These are phyloP conservation scores for Aspergillus caelatus DNA, from an alignment of 2,329 filamentous ascomycete species.

Conservation along the genomic window DNA sequence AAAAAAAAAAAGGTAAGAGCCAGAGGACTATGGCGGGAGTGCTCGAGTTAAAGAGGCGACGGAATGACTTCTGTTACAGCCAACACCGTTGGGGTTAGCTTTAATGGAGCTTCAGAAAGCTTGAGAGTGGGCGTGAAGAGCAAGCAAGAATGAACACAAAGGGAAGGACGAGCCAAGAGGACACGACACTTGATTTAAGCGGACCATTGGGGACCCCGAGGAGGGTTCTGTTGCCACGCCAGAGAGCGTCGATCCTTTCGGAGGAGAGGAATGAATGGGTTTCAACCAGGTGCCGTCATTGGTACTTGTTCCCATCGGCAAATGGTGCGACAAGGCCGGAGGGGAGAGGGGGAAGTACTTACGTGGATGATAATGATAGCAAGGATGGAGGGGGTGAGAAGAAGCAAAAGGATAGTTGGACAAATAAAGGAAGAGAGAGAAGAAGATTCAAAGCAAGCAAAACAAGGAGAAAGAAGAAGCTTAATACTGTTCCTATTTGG, in stretches of 20 bases:
- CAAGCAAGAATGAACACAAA: slow-evolving; percentile 6
- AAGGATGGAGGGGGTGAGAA: slow-evolving; percentile 4
- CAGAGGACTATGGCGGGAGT: background rate
- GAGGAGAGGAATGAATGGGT: slow-evolving; percentile 19
- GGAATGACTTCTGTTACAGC: background rate
- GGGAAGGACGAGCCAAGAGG: slow-evolving; percentile 22
- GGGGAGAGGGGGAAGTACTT: background rate
- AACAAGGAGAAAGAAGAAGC: slow-evolving; percentile 8
- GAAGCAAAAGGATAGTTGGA: background rate
- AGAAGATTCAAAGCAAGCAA: slow-evolving; percentile 12
- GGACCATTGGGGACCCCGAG: background rate
- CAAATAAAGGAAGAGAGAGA: slow-evolving; percentile 18
- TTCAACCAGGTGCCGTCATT: slow-evolving; percentile 36
- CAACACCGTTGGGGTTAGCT: slow-evolving; percentile 3
- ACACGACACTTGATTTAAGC: slow-evolving; percentile 21
- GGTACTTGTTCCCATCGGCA: slow-evolving; percentile 14
- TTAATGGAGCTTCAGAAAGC: background rate
- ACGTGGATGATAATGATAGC: slow-evolving; percentile 7
- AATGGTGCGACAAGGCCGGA: slow-evolving; percentile 9
- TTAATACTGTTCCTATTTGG: slow-evolving; percentile 4
- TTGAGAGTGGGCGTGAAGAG: background rate
- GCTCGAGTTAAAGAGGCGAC: background rate
- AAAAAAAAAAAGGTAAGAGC: slow-evolving; percentile 7
- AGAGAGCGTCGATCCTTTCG: slow-evolving; percentile 30
- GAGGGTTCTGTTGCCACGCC: slow-evolving; percentile 10